Base-by-base conservation (phyloP, 2,329 filamentous ascomycete genomes). In the Phialophora macrospora region DNA sequence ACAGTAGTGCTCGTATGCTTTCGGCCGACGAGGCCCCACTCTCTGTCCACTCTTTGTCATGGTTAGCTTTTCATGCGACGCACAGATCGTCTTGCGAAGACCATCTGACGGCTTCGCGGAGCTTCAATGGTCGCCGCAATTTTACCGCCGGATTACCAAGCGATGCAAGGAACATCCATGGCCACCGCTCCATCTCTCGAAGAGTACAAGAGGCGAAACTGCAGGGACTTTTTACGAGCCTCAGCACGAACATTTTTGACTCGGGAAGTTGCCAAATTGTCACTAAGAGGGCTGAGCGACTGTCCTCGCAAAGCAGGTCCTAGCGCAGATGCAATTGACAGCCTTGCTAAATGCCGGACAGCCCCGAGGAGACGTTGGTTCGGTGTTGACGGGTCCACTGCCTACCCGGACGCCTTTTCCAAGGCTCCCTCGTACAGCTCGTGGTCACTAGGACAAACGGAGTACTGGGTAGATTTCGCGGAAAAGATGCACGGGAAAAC, bases 131-230 rank as follows among this genome's bases (percentile, higher is more conserved):
- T 26, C 34, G 57, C 46, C 57, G 46, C 57, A 22, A 32, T 52
- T 60, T 52, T 48, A n/a, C 57, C 46, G 57, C 57, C 32, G 2
- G 57, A 48, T 60, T 60, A 60, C 57, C 57, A 60, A 60, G 58
- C 58, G 26, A 41, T 60, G 46, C 58, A 51, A 59, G 58, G 48
- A 52, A 52, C 48, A 51, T 41, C 14, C 17, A 24, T 20, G n/a
- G 58, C 24, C 44, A 11, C 11, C 26, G 11, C 52, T 8, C 17
- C n/a, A 9, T 12, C 30, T 14, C 26, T 20, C 38, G 22, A 8
- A 17, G 26, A 46, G 56, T 28, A 17, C 51, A 32, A n/a, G 30
- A 52, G 46, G 46, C 41, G 17, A 28, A 32, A 9, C 41, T 51
- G 41, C 30, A 24, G 58, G 46, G 38, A 32, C 44, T 34, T 34